Conservation (phyloP, 202 grass and related monocot species). For the Hordeum pubiflorum region DNA sequence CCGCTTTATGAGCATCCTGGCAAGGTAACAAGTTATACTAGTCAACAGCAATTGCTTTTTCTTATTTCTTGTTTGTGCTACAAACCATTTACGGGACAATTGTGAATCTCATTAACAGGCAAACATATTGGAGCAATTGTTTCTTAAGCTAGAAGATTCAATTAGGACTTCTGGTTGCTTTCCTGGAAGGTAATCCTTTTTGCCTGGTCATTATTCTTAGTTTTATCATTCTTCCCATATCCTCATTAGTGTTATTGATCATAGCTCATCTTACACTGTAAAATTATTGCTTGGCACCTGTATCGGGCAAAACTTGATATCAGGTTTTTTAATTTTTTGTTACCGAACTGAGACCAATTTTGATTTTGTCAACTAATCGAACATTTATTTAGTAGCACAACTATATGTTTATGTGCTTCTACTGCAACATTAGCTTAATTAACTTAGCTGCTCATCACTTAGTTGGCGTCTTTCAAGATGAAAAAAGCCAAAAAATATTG, state of each 20-base stretch:
- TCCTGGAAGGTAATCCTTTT: constrained; percentile 79
- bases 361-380: not conserved
- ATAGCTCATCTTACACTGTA: not conserved
- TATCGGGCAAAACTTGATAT: not conserved
- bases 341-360: not conserved
- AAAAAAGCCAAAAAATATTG: not conserved
- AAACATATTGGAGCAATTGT: constrained; percentile 79
- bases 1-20: constrained; percentile 78
- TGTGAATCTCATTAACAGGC: constrained; percentile 45
- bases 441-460: not conserved
- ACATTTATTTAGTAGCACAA: not conserved
- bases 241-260: not conserved
- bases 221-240: not conserved
- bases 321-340: not conserved
- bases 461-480: constrained; percentile 9
- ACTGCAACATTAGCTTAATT: not conserved
- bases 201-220: not conserved
- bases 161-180: constrained; percentile 75
- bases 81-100: constrained; percentile 4
- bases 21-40: constrained; percentile 60
- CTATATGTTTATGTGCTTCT: not conserved
- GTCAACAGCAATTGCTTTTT: constrained; percentile 6
- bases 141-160: constrained; percentile 88
- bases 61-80: constrained; percentile 3
- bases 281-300: not conserved